These are phyloP conservation scores for Termitomyces sp. DNA, from an alignment of 768 basidiomycete genomes.

Conservation along the genomic window DNA sequence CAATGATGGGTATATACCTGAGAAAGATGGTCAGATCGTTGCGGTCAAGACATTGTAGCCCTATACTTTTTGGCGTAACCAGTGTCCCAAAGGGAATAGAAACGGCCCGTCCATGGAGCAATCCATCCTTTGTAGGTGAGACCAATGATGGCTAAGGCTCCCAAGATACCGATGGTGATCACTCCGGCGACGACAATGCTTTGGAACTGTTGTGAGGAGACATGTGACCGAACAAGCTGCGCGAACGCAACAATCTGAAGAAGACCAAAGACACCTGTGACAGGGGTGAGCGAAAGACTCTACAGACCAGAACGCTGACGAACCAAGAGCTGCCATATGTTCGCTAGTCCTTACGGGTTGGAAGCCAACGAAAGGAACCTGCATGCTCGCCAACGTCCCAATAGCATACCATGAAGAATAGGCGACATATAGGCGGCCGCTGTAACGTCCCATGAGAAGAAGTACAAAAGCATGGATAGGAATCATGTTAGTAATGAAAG, in stretches of 20 bases:
- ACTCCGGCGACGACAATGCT: slow-evolving; percentile 67
- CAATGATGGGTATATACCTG: slow-evolving; percentile 95
- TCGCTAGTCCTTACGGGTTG: slow-evolving; percentile 97
- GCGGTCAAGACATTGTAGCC: background rate
- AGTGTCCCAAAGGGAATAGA: slow-evolving; percentile 99
- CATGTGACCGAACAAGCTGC: slow-evolving; percentile 81
- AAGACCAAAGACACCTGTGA: slow-evolving; percentile 86
- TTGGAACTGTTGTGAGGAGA: slow-evolving; percentile 92
- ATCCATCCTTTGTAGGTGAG: slow-evolving; percentile 94
- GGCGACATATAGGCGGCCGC: slow-evolving; percentile 84
- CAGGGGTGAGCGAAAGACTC: background rate
- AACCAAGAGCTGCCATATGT: slow-evolving; percentile 97
- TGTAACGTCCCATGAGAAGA: slow-evolving; percentile 94
- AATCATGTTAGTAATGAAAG: slow-evolving; percentile 99
- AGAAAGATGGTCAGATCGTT: slow-evolving; percentile 8
- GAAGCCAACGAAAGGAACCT: slow-evolving; percentile 99
- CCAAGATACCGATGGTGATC: slow-evolving; percentile 64
- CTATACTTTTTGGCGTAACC: slow-evolving; percentile 95
- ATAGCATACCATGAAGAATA: slow-evolving; percentile 99
- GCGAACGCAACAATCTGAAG: slow-evolving; percentile 94
- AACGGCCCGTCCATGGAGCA: slow-evolving; percentile 99
- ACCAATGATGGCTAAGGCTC: slow-evolving; percentile 64
- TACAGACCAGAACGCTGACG: slow-evolving; percentile 10
- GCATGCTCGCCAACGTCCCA: slow-evolving; percentile 96
- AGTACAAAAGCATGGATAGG: slow-evolving; percentile 94